Percentiles rank a stretch among this genome's conserved stretches.
These are phyloP conservation scores for Aureobasidium sp. DNA, from an alignment of 2,329 filamentous ascomycete species.

Conservation along the genomic window DNA sequence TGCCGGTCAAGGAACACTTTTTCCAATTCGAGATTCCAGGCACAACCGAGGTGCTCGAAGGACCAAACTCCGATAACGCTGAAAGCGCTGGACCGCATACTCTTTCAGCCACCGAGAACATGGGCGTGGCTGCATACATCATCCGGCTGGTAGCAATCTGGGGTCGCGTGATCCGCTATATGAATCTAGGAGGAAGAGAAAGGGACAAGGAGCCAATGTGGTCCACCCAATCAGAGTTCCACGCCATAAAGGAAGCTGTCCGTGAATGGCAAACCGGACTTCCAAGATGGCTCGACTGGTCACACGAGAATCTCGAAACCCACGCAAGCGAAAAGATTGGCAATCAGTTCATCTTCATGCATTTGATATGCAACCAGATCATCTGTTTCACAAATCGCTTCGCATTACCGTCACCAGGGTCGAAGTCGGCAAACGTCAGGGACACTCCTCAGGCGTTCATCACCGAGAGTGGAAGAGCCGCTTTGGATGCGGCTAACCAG, in stretches of 20 bases:
- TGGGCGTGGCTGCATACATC: constrained; percentile 90
- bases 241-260: constrained; percentile 61
- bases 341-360: constrained; percentile 88
- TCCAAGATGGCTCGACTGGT: constrained; percentile 67
- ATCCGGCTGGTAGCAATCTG: constrained; percentile 79
- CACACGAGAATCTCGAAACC: constrained; percentile 70
- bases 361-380: constrained; percentile 84
- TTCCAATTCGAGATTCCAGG: constrained; percentile 90
- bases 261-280: constrained; percentile 63
- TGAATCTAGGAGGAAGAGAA: constrained; percentile 84
- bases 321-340: constrained; percentile 79
- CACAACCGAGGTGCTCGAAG: constrained; percentile 74
- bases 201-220: constrained; percentile 72
- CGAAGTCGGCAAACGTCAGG: constrained; percentile 48
- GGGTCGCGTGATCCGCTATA: constrained; percentile 82
- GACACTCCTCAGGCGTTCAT: constrained; percentile 74
- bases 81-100: constrained; percentile 58
- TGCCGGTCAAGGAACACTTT: constrained; percentile 83
- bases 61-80: constrained; percentile 58
- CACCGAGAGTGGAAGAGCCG: constrained; percentile 64
- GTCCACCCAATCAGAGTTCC: constrained; percentile 71
- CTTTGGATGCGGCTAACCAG: constrained; percentile 75
- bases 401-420: constrained; percentile 62
- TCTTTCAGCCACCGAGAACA: constrained; percentile 67
- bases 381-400: constrained; percentile 86